Evolutionary conservation across 2,329 filamentous ascomycete genomes (phyloP), one percentile per base, ranked within the genome.

Genomic region (Penicillium sp.): DNA sequence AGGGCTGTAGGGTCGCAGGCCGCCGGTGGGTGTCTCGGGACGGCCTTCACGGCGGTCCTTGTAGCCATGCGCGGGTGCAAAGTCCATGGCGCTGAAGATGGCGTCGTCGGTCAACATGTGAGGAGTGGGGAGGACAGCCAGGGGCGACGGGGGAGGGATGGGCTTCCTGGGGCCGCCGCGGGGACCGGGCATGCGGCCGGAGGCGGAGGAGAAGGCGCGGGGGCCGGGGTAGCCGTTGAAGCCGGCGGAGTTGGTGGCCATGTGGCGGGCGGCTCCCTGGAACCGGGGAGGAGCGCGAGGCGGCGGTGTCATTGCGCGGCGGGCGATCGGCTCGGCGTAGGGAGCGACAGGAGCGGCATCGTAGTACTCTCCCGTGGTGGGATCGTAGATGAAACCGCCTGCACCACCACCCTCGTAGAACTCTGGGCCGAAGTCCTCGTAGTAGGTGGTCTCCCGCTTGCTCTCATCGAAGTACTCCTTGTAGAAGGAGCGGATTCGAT

Each of bases 401-500:
- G 33, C 35, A 18, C 33, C 27, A n/a, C 50, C 55, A 49, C 89
- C 86, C n/a, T 79, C 81, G 39, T 84, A 76, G 65, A 87, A 89
- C 56, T 83, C 81, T 16, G 81, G 75, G 50, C 87, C 83, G 63
- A 89, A 88, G 61, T 92, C 87, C 62, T 91, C 87, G 54, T 88
- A 85, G 69, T 91, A 88, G 34, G 75, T 60, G 27, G 59, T 73
- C 30, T 73, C 73, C 53, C 67, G 60, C 66, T 83, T 88, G 51
- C 77, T 82, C 35, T 96, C 92, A 58, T 97, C 93, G 62, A 99
- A 99, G 75, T 99, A 99, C 68, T 99, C 93, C 75, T 96, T 96
- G 77, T 99, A 99, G 76, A 99, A 99, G 3, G 93, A 99, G 68
- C 93, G 83, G 59, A 99, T 99, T 50, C 93, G 85, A 76, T 96